These are phyloP conservation scores for Aquilaria yunnanensis DNA, from an alignment of 345 rosid genomes.

Conservation along the genomic window DNA sequence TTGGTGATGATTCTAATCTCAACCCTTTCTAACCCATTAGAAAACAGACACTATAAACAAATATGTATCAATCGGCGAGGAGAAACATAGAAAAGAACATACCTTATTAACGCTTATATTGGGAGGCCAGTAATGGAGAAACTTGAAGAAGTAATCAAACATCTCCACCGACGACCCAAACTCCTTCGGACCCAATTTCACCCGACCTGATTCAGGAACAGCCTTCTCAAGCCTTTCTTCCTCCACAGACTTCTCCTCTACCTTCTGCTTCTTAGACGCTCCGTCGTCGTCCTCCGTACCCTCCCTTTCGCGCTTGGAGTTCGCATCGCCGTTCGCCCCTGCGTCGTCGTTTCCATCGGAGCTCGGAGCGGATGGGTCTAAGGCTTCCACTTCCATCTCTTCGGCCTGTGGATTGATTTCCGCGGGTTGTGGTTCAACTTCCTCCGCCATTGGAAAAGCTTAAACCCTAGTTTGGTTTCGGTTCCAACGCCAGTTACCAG, in stretches of 20 bases:
- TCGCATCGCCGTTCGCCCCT: slow-evolving; percentile 13
- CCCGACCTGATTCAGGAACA: slow-evolving; percentile 22
- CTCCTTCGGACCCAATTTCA: slow-evolving; percentile 73
- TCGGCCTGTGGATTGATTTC: slow-evolving; percentile 20
- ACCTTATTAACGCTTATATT: slow-evolving; percentile 68
- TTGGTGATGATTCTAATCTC: too few relatives aligned
- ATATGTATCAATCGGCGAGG: too few relatives aligned
- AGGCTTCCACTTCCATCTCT: slow-evolving; percentile 34
- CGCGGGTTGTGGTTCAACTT: slow-evolving; percentile 14
- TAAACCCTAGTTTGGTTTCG: slow-evolving; percentile 12
- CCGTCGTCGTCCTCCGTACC: slow-evolving; percentile 19
- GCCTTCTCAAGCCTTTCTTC: slow-evolving; percentile 27
- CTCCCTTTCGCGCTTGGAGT: slow-evolving; percentile 39
- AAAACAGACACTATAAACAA: too few relatives aligned
- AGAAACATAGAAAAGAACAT: slow-evolving; percentile 1
- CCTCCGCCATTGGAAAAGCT: slow-evolving; percentile 30
- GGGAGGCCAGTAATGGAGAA: slow-evolving; percentile 65
- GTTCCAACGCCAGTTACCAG: too few relatives aligned
- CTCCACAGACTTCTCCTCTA: slow-evolving; percentile 25
- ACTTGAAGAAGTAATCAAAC: slow-evolving; percentile 61
- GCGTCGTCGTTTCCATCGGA: slow-evolving; percentile 15
- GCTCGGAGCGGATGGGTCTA: slow-evolving; percentile 5
- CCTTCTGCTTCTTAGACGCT: slow-evolving; percentile 54
- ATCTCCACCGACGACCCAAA: slow-evolving; percentile 67
- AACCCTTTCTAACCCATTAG: too few relatives aligned